Evolutionary conservation across 1,139 yeast species (phyloP), one percentile per base, ranked within the genome.

Genomic region (Yamadazyma atmosphaerica): DNA sequence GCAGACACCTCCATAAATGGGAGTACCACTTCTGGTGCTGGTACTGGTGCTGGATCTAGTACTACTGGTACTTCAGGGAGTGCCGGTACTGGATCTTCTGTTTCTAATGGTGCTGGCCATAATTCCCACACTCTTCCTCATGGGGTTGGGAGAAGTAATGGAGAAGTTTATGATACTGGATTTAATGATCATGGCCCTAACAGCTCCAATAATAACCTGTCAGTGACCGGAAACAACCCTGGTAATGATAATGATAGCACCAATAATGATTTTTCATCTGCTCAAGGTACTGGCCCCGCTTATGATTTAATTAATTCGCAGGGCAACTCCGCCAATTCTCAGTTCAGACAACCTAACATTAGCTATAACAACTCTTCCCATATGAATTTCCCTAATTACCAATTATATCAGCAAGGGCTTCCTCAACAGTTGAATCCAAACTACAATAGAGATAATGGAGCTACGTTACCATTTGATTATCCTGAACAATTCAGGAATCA

Each of bases 291-390:
- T 13, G 38, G 47, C 10, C 32, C 41, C 7, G 34, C 58, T 15
- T 56, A 55, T 34, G 61, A 58, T 35, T 54, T 55, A 39, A 61
- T 58, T 57, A 56, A 52, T 38, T 57, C 56, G 18, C 63, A 45
- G 35, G 24, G 35, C 40, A 17, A 33, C 21, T 11, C 21, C 41
- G n/a, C 31, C 36, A 39, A 36, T 40, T 28, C 40, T 36, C 65
- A 58, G 33, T 66, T 61, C 50, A 60, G 60, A 34, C 47, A 46
- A 26, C 44, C 41, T 8, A 33, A 24, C 14, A 19, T 33, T 19
- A 31, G 37, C 3, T 42, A 37, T 28, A 38, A 40, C 9, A 33
- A 30, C 13, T 13, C 33, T 9, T 30, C 38, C 13, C 44, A 40
- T 25, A 37, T 41, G 35, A 43, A 38, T 19, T 41, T 42, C 35